These are phyloP conservation scores for Debaryomyces subglobosus DNA, from an alignment of 1,139 yeast genomes.

Conservation along the genomic window DNA sequence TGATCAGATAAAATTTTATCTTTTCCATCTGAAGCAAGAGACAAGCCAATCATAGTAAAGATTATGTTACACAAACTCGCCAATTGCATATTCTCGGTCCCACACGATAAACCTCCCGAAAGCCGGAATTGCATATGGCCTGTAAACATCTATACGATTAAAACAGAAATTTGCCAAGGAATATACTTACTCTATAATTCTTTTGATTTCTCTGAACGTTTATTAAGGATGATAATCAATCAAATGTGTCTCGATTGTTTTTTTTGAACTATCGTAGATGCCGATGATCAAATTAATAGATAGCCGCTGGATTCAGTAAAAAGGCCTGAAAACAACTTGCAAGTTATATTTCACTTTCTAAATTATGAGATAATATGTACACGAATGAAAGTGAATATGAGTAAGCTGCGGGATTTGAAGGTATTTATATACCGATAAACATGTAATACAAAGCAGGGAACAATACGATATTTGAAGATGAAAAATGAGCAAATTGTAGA, in stretches of 20 bases:
- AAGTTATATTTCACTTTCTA: background rate
- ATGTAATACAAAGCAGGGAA: background rate
- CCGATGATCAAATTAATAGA: background rate
- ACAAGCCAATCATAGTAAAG: slow-evolving; percentile 6
- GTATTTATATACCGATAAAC: background rate
- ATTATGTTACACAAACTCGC: slow-evolving; percentile 11
- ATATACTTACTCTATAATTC: background rate
- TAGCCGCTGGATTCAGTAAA: background rate
- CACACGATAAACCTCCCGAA: slow-evolving; percentile 2
- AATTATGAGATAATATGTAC: background rate
- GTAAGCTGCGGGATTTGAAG: background rate
- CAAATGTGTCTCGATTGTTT: background rate
- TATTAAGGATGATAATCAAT: background rate
- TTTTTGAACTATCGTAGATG: background rate
- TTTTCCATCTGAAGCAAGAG: slow-evolving; percentile 14
- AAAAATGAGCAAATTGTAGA: background rate
- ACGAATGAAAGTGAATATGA: background rate
- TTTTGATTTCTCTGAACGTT: background rate
- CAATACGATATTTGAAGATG: background rate
- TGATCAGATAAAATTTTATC: slow-evolving; percentile 18
- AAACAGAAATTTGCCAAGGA: background rate
- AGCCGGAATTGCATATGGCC: slow-evolving; percentile 4
- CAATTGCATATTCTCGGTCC: slow-evolving; percentile 6
- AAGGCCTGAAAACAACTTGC: background rate
- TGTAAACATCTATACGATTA: background rate